These are phyloP conservation scores for Thelephora ganbajun DNA, from an alignment of 768 basidiomycete species.

Conservation along the genomic window DNA sequence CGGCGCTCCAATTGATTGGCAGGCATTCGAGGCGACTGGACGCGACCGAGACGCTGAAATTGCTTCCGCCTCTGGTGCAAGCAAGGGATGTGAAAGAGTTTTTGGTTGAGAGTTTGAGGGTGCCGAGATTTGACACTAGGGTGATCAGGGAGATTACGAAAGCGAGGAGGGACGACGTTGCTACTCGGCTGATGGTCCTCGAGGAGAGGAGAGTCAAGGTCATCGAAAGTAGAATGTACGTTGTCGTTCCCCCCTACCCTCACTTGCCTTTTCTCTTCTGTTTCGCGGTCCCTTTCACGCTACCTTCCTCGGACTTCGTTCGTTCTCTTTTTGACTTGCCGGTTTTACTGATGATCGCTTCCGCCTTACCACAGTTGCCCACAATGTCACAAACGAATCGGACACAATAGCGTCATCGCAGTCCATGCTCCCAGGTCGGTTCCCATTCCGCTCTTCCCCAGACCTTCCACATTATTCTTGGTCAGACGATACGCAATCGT, in stretches of 20 bases:
- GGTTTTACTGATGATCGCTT: neutral
- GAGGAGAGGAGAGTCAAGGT: conserved; percentile 79
- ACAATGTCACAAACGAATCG: conserved; percentile 88
- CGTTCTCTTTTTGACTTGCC: no score
- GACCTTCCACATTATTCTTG: neutral
- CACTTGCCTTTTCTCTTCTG: no score
- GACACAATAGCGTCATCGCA: conserved; percentile 76
- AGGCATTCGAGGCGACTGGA: conserved; percentile 77
- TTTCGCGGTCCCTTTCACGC: neutral
- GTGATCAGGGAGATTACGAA: conserved; percentile 60
- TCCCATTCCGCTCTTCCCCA: neutral
- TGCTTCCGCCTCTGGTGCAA: conserved; percentile 83
- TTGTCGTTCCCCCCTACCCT: conserved; percentile 8
- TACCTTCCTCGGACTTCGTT: no score
- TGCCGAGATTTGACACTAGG: conserved; percentile 52
- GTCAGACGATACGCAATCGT: neutral
- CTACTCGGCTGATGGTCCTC: conserved; percentile 56
- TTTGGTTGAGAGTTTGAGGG: conserved; percentile 54
- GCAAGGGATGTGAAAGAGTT: conserved; percentile 71
- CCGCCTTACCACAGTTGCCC: conserved; percentile 52
- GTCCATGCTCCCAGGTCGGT: conserved; percentile 78
- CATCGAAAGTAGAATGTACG: conserved; percentile 86
- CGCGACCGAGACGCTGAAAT: conserved; percentile 64
- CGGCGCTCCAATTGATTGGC: conserved; percentile 80
- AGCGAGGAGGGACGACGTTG: conserved; percentile 66